These are phyloP conservation scores for Xylaria nigripes DNA, from an alignment of 495 filamentous ascomycete species.

Conservation along the genomic window DNA sequence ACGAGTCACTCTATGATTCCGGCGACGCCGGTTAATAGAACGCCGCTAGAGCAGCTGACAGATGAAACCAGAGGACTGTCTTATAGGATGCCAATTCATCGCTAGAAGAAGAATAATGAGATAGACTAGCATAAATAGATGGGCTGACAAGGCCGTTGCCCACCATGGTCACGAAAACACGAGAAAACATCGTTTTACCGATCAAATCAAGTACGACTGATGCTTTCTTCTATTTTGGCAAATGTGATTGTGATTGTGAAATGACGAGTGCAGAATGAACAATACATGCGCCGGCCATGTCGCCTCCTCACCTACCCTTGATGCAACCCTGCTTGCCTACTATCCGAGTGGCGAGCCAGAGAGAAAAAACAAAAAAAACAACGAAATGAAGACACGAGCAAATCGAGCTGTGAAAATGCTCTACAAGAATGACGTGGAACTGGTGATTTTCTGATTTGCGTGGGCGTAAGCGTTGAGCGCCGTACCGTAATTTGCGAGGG, in stretches of 20 bases:
- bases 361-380: background rate
- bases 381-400: background rate
- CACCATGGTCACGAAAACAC: too few relatives aligned
- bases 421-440: background rate
- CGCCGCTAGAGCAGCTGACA: too few relatives aligned
- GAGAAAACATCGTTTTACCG: too few relatives aligned
- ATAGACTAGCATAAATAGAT: too few relatives aligned
- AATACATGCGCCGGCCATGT: slow-evolving; percentile 1
- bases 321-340: background rate
- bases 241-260: background rate
- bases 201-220: too few relatives aligned
- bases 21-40: background rate
- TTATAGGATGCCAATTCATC: too few relatives aligned
- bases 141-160: too few relatives aligned
- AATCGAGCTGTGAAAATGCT: background rate
- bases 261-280: background rate
- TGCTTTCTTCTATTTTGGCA: background rate
- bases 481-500: background rate
- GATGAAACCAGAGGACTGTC: too few relatives aligned
- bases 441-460: background rate
- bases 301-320: background rate
- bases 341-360: background rate
- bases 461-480: background rate
- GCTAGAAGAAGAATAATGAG: too few relatives aligned
- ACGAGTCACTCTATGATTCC: too few relatives aligned